Evolutionary conservation across 805 yeast genomes (phyloP).

Genomic region (Yarrowia bubula): DNA sequence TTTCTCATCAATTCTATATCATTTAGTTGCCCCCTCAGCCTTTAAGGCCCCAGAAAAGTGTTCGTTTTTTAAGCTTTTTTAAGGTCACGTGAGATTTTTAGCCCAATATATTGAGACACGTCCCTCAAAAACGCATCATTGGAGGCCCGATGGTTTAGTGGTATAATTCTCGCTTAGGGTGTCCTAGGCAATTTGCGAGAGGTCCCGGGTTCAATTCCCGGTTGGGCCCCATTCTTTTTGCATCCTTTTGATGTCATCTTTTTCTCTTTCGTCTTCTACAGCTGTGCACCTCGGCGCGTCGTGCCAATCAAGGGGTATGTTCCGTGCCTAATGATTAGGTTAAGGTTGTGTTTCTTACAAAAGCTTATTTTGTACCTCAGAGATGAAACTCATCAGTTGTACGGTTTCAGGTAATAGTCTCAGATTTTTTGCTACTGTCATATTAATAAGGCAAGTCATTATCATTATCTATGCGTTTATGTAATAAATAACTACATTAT

Average conservation of each 20-base stretch:
- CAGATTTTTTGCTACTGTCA: neutral
- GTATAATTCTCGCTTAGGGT: constrained; percentile 27
- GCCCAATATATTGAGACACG: neutral
- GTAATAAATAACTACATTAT: neutral
- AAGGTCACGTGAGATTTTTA: neutral
- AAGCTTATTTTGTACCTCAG: neutral
- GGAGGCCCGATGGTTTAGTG: constrained; percentile 27
- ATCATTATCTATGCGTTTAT: neutral
- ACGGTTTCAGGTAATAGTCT: neutral
- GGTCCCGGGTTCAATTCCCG: constrained; percentile 28
- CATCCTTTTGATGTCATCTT: neutral
- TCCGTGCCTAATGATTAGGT: constrained; percentile 3
- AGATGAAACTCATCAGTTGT: too few species aligned
- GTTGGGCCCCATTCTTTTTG: constrained; percentile 25
- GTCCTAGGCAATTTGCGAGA: constrained; percentile 26
- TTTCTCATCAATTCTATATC: too few species aligned
- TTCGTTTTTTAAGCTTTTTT: neutral
- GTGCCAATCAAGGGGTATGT: constrained; percentile 17
- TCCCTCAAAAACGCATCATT: neutral
- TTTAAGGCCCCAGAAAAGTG: too few species aligned
- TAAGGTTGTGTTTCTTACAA: neutral
- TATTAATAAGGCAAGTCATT: too few species aligned
- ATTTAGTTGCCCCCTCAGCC: too few species aligned
- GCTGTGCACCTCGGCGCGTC: neutral
- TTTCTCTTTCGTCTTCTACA: neutral